phyloP scores from a whole-genome alignment of 495 filamentous ascomycete genomes.

The Glonium stellatum region DNA sequence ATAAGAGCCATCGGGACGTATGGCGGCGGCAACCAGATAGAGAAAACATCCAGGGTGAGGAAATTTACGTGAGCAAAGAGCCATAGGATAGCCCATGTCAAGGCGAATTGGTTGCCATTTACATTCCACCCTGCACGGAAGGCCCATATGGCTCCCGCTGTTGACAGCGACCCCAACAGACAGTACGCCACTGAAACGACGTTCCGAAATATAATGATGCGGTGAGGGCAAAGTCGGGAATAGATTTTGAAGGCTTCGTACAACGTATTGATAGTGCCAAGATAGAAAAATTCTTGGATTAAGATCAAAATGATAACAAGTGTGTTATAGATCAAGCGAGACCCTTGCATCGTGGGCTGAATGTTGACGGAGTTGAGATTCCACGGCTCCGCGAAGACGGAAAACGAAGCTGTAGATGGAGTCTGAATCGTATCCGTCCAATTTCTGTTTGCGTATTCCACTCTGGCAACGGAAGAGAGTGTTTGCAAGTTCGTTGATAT shows the following conservation, averaged over 20 bases:
- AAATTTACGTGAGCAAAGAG: slow-evolving; percentile 49
- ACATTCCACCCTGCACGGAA: slow-evolving; percentile 45
- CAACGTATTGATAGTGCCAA: slow-evolving; percentile 41
- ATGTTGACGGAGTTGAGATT: slow-evolving; percentile 37
- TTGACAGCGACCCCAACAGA: slow-evolving; percentile 42
- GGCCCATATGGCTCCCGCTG: slow-evolving; percentile 45
- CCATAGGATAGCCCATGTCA: slow-evolving; percentile 47
- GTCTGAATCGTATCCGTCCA: background rate
- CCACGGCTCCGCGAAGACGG: slow-evolving; percentile 42
- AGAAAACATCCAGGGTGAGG: slow-evolving; percentile 43
- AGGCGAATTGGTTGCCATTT: slow-evolving; percentile 41
- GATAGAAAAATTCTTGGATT: slow-evolving; percentile 51
- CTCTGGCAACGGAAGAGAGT: background rate
- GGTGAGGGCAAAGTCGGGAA: slow-evolving; percentile 32
- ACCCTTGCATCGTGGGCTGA: slow-evolving; percentile 44
- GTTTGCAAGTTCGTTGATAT: background rate
- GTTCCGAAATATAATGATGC: slow-evolving; percentile 41
- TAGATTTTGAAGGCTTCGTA: slow-evolving; percentile 43
- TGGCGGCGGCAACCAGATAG: slow-evolving; percentile 39
- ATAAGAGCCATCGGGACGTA: slow-evolving; percentile 45
- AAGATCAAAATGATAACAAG: slow-evolving; percentile 43
- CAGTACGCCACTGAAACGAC: slow-evolving; percentile 41
- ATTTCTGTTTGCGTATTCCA: background rate
- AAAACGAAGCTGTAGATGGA: slow-evolving; percentile 32
- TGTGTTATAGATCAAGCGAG: slow-evolving; percentile 47